phyloP scores from a whole-genome alignment of 257 asterid genomes.

The Leonotis leonurus region DNA sequence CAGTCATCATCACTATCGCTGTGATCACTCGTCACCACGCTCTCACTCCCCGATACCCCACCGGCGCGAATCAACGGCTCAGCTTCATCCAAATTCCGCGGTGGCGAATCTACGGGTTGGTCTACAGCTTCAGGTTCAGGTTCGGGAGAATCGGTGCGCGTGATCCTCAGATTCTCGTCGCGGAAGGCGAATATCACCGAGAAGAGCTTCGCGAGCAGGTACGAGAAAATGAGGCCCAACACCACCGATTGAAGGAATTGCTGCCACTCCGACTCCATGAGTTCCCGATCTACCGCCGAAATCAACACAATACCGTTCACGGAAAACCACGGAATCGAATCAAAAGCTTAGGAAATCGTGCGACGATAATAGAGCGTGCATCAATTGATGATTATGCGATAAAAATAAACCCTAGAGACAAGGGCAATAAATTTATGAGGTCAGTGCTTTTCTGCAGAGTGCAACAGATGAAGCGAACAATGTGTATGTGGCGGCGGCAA shows the following conservation, averaged over 20 bases:
- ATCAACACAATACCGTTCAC: neutral
- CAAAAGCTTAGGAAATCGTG: neutral
- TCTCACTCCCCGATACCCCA: constrained; percentile 17
- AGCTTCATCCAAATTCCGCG: constrained; percentile 28
- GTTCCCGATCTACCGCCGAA: neutral
- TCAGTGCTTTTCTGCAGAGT: neutral
- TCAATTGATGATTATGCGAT: neutral
- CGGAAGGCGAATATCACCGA: constrained; percentile 85
- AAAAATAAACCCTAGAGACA: constrained; percentile 15
- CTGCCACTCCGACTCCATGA: constrained; percentile 68
- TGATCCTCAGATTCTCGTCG: constrained; percentile 72
- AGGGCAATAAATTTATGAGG: neutral
- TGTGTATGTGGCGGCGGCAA: constrained; percentile 5
- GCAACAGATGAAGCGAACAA: neutral
- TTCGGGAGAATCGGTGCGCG: constrained; percentile 48
- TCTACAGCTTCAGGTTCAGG: constrained; percentile 25
- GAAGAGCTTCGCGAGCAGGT: constrained; percentile 82
- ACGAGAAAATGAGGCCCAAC: constrained; percentile 73
- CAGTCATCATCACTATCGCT: constrained; percentile 81
- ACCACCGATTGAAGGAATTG: constrained; percentile 54
- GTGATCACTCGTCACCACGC: constrained; percentile 21
- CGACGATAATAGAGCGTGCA: neutral
- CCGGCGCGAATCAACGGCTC: constrained; percentile 41
- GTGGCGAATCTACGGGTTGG: constrained; percentile 19
- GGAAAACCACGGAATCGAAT: neutral